These are phyloP conservation scores for Isabelozyma rhagii DNA, from an alignment of 805 yeast genomes.

Conservation along the genomic window DNA sequence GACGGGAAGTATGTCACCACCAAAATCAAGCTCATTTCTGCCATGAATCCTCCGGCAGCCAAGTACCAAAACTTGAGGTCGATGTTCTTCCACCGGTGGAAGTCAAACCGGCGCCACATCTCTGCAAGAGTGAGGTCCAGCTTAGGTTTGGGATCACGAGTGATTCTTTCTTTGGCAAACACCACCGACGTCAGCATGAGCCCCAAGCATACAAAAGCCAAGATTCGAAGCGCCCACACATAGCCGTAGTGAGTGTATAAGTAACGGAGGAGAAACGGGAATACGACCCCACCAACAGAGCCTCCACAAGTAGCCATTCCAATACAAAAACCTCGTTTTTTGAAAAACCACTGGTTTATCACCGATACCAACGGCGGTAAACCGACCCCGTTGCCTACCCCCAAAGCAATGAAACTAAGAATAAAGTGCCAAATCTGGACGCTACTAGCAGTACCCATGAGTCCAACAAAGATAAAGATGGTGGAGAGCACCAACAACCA, in stretches of 20 bases:
- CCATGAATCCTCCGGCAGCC: conserved; percentile 27
- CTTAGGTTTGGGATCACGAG: conserved; percentile 1
- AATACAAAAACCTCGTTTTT: conserved; percentile 49
- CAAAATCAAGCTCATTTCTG: conserved; percentile 26
- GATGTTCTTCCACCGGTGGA: conserved; percentile 2
- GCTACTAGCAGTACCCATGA: conserved; percentile 58
- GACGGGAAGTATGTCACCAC: conserved; percentile 31
- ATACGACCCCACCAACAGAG: conserved; percentile 61
- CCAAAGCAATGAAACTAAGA: conserved; percentile 53
- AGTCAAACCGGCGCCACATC: conserved; percentile 2
- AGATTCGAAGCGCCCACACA: conserved; percentile 55
- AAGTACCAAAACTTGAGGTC: conserved; percentile 19
- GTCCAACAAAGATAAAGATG: conserved; percentile 41
- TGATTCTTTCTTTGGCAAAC: conserved; percentile 27
- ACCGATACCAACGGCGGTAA: conserved; percentile 62
- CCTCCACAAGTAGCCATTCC: conserved; percentile 61
- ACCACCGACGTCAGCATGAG: conserved; percentile 20
- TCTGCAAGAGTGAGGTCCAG: not conserved
- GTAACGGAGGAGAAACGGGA: conserved; percentile 51
- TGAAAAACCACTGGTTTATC: conserved; percentile 63
- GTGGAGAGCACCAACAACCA: conserved; percentile 42
- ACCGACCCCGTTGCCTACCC: conserved; percentile 58
- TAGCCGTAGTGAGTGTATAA: conserved; percentile 49
- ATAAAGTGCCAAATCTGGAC: conserved; percentile 57
- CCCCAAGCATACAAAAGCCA: conserved; percentile 32